These are phyloP conservation scores for Blastocystis sp. DNA, from an alignment of 352 stramenopile species.

Conservation along the genomic window DNA sequence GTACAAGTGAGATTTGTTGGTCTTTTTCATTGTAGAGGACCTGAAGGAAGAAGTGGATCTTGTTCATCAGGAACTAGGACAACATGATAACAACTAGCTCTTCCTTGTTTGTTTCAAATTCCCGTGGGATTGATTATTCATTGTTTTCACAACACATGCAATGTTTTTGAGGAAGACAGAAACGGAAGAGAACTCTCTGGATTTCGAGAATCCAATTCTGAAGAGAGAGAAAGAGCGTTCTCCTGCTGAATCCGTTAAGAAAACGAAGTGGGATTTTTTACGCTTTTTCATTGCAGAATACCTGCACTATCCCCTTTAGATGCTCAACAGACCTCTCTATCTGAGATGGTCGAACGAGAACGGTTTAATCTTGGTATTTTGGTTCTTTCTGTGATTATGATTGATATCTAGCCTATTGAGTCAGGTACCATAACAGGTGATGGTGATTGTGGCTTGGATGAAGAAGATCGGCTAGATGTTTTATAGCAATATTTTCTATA, in stretches of 20 bases:
- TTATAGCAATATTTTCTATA: background rate
- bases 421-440: background rate
- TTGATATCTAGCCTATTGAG: slow-evolving; percentile 24
- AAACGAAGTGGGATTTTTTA: background rate
- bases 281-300: background rate
- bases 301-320: background rate
- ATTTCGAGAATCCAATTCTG: background rate
- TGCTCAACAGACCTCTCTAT: background rate
- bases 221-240: background rate
- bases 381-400: background rate
- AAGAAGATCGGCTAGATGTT: slow-evolving; percentile 25
- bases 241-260: background rate
- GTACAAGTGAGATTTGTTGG: background rate
- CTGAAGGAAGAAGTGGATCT: slow-evolving; percentile 12
- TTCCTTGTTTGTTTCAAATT: slow-evolving; percentile 27
- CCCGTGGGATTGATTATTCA: background rate
- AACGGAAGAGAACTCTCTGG: background rate
- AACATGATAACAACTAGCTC: background rate
- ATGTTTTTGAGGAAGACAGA: background rate
- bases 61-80: background rate
- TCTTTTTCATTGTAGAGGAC: slow-evolving; percentile 6
- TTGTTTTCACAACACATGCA: background rate
- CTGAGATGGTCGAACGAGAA: background rate
- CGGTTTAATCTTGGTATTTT: slow-evolving; percentile 25
- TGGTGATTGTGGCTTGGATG: background rate